Conservation (phyloP, 2,329 filamentous ascomycete species). For the Paraphoma chrysanthemicola region DNA sequence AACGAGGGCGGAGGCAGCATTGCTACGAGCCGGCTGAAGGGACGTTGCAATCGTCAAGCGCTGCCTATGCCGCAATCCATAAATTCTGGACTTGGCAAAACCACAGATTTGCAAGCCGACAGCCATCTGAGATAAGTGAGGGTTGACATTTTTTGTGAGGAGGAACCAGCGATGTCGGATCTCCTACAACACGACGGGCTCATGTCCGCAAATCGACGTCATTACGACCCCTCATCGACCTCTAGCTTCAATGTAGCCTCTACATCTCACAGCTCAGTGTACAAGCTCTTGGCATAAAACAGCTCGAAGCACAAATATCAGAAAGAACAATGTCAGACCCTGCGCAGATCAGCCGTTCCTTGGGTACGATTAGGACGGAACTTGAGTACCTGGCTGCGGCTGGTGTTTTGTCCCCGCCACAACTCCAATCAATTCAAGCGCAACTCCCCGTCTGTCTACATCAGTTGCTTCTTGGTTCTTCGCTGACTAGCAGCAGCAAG, state of each 20-base stretch:
- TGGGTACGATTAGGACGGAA: conserved; percentile 21
- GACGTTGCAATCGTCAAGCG: no score
- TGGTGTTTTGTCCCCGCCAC: conserved; percentile 21
- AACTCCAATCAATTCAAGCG: conserved; percentile 24
- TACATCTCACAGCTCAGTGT: neutral
- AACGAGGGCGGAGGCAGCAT: no score
- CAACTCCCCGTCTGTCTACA: conserved; percentile 20
- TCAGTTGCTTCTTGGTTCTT: neutral
- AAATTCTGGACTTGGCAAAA: no score
- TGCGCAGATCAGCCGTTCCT: conserved; percentile 22
- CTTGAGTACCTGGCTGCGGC: conserved; percentile 23
- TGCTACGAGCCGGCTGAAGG: no score
- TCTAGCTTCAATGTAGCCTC: neutral
- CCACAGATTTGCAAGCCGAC: no score
- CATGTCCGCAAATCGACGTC: neutral
- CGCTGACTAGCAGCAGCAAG: conserved; percentile 6
- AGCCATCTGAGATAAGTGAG: no score
- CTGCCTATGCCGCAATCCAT: no score
- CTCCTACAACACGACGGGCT: no score
- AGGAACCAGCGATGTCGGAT: no score
- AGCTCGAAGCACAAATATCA: neutral
- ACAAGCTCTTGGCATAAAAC: neutral
- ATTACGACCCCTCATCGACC: neutral
- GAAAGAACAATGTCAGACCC: conserved; percentile 16
- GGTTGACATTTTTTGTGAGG: no score